A percentile compares a stretch with the other conserved stretches of the same genome.
Conservation (phyloP, 2,329 filamentous ascomycete genomes). For the Trichoderma sp. region DNA sequence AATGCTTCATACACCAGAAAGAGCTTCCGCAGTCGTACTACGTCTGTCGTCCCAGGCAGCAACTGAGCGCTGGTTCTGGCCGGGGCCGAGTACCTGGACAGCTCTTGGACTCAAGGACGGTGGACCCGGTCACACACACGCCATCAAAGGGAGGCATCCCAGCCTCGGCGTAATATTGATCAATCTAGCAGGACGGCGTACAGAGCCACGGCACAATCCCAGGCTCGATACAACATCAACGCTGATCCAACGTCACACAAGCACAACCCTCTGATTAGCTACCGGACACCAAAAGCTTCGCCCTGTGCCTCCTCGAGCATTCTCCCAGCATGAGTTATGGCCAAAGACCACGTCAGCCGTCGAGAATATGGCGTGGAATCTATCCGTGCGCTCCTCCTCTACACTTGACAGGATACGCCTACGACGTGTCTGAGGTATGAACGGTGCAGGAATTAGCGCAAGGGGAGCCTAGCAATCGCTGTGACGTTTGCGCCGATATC, state of each 20-base stretch:
- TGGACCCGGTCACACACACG: neutral
- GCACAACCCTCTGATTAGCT: constrained; percentile 48
- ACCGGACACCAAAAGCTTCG: constrained; percentile 47
- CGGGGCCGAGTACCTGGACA: neutral
- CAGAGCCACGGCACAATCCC: neutral
- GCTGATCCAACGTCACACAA: constrained; percentile 33
- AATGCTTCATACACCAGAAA: neutral
- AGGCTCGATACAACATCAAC: neutral
- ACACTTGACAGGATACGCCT: constrained; percentile 40
- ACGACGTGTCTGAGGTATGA: constrained; percentile 49
- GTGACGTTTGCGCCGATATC: constrained; percentile 63
- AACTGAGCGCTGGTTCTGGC: neutral
- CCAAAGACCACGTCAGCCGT: neutral
- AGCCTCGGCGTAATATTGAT: neutral
- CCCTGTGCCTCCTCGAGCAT: constrained; percentile 49
- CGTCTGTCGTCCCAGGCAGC: neutral
- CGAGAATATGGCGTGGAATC: neutral
- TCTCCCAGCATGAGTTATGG: too few species aligned
- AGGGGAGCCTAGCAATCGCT: constrained; percentile 53
- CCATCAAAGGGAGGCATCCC: neutral
- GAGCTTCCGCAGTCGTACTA: neutral
- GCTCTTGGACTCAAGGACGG: neutral
- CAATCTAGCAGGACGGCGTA: neutral
- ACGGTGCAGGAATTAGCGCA: constrained; percentile 60
- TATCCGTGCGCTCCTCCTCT: constrained; percentile 29